Base-by-base conservation (phyloP, 164 flowering plant genomes). In the Stephania japonica region DNA sequence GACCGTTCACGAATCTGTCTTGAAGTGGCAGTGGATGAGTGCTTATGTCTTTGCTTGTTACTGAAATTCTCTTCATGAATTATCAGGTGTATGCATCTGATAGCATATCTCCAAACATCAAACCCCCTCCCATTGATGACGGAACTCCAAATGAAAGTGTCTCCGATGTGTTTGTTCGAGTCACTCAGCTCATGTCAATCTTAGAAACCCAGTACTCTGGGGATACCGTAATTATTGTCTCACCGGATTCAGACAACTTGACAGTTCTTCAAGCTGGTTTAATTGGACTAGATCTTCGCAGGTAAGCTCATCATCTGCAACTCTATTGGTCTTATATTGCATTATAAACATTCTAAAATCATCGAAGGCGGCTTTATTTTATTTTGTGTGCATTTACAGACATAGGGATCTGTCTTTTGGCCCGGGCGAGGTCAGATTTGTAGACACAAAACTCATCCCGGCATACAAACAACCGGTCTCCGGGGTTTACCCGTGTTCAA, bases 141-240 rank as follows among this genome's bases (percentile, higher is more conserved):
- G 98, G 98, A 76, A 94, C 98, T 44, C 97, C 97, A 71, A 94
- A 91, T 67, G 98, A 94, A 79, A 92, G 98, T 61, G 90, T 94
- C 9, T 67, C 85, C 7, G 97, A 94, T 72, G 97, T 94, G n/a
- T 91, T 94, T 83, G 97, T 94, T 78, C 95, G 97, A 11, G 88
- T 94, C 5, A 94, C 94, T 77, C 98, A 94, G 67, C 90, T 94
- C 44, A 92, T 94, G 98, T 94, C 98, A 0, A 88, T 94, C 78
- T 86, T 89, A 11, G 98, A 94, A 79, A 92, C 98, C 19, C 98
- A 94, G 69, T 94, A 94, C 81, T 90, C 97, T 0, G 97, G 78
- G 59, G 92, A 88, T 69, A 94, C 96, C 0, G 86, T 92, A 23
- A 75, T 91, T 19, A 91, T 94, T 19, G 92, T 94, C 70, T 94